Conservation (phyloP, 176 grass and related monocot genomes). For the Puya raimondii region DNA sequence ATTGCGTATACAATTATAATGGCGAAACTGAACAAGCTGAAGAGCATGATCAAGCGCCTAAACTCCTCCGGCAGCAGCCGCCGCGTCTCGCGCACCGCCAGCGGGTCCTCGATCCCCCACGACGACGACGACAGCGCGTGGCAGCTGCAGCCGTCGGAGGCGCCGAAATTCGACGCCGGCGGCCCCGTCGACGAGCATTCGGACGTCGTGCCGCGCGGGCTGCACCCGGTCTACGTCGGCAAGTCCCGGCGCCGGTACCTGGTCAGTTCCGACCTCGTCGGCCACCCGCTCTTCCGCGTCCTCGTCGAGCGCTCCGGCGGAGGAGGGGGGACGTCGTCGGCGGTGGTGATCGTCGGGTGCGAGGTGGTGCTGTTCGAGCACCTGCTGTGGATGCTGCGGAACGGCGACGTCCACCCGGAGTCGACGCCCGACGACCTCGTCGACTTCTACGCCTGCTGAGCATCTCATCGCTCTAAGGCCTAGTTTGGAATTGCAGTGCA, state of each 20-base stretch:
- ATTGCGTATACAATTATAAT: constrained; percentile 7
- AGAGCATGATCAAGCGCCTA: constrained; percentile 91
- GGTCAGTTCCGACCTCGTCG: constrained; percentile 57
- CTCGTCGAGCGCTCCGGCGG: constrained; percentile 55
- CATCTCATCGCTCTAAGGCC: too few species aligned
- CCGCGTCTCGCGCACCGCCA: constrained; percentile 1
- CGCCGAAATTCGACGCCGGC: constrained; percentile 26
- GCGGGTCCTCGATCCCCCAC: too few species aligned
- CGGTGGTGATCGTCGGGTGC: constrained; percentile 41
- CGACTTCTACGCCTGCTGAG: constrained; percentile 82
- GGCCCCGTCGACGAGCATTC: neutral
- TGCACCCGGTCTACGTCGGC: constrained; percentile 85
- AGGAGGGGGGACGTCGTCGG: constrained; percentile 1
- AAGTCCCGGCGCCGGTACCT: constrained; percentile 89
- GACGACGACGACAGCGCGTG: too few species aligned
- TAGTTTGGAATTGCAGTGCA: too few species aligned
- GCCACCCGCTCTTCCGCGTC: constrained; percentile 75
- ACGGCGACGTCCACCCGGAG: constrained; percentile 80
- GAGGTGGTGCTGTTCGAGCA: constrained; percentile 98
- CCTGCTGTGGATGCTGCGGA: constrained; percentile 96
- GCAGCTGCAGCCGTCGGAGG: constrained; percentile 9
- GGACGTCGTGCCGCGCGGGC: constrained; percentile 55
- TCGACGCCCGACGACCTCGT: constrained; percentile 71
- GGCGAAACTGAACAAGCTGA: constrained; percentile 82
- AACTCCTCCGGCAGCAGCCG: constrained; percentile 63